Evolutionary conservation across 805 yeast genomes (phyloP).

Genomic region (Monosporozyma yasuniensis): DNA sequence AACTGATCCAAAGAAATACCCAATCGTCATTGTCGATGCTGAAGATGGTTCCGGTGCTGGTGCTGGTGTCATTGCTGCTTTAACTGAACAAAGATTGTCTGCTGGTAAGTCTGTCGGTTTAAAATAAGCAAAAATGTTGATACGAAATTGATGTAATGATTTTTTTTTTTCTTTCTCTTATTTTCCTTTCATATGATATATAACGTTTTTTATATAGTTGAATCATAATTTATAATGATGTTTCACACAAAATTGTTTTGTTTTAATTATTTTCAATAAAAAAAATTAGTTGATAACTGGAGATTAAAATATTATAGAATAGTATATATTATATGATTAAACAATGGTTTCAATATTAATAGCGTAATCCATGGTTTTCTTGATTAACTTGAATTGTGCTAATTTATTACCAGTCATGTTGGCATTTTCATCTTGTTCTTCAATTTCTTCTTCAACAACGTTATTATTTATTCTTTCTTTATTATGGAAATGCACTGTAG

Average conservation of each 20-base stretch:
- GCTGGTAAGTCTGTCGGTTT: constrained; percentile 59
- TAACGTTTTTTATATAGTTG: neutral
- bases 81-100: constrained; percentile 68
- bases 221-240: neutral
- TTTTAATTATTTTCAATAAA: too few species aligned
- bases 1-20: constrained; percentile 44
- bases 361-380: constrained; percentile 76
- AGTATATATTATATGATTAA: constrained; percentile 24
- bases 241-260: neutral
- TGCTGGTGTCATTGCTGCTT: constrained; percentile 95
- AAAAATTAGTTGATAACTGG: too few species aligned
- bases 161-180: neutral
- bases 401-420: constrained; percentile 1
- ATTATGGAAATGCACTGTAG: constrained; percentile 40
- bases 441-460: constrained; percentile 31
- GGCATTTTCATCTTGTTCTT: constrained; percentile 9
- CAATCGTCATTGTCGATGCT: constrained; percentile 78
- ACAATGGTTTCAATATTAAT: constrained; percentile 88
- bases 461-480: constrained; percentile 18
- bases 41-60: constrained; percentile 99
- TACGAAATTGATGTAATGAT: neutral
- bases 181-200: neutral
- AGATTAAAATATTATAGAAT: neutral
- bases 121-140: constrained; percentile 2
- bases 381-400: constrained; percentile 34